phyloP scores from a whole-genome alignment of 352 stramenopile species.

The Phytopythium cucurbitacearum region DNA sequence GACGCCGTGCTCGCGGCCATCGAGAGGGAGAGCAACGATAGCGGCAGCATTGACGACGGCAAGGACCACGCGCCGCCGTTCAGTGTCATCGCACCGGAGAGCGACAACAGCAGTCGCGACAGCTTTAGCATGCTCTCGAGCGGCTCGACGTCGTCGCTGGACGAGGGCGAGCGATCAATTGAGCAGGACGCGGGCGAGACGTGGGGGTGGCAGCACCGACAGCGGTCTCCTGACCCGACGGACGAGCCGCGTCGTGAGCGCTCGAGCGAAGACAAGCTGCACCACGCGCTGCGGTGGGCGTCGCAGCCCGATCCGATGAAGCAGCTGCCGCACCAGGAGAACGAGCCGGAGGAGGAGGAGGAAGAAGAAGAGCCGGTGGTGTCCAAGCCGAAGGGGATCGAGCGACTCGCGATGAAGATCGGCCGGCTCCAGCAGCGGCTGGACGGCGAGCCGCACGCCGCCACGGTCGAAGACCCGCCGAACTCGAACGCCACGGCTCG shows the following conservation, averaged over 20 bases:
- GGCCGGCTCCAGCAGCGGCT: constrained; percentile 41
- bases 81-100: constrained; percentile 11
- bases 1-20: constrained; percentile 38
- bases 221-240: constrained; percentile 15
- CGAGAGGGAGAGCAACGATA: constrained; percentile 3
- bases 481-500: constrained; percentile 1
- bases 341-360: background rate
- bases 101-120: constrained; percentile 11
- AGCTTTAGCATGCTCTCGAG: constrained; percentile 7
- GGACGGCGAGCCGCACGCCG: constrained; percentile 18
- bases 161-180: constrained; percentile 7
- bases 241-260: constrained; percentile 12
- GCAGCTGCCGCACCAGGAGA: constrained; percentile 4
- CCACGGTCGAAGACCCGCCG: constrained; percentile 12
- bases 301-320: constrained; percentile 20
- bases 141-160: constrained; percentile 17
- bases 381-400: constrained; percentile 20
- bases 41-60: background rate
- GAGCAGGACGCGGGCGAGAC: constrained; percentile 31
- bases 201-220: constrained; percentile 8
- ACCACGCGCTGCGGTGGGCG: constrained; percentile 31
- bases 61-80: constrained; percentile 12
- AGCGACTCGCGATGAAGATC: constrained; percentile 44
- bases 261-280: constrained; percentile 12
- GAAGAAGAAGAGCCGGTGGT: constrained; percentile 2